Evolutionary conservation across 805 yeast species (phyloP).

Genomic region (Candida schatavii): DNA sequence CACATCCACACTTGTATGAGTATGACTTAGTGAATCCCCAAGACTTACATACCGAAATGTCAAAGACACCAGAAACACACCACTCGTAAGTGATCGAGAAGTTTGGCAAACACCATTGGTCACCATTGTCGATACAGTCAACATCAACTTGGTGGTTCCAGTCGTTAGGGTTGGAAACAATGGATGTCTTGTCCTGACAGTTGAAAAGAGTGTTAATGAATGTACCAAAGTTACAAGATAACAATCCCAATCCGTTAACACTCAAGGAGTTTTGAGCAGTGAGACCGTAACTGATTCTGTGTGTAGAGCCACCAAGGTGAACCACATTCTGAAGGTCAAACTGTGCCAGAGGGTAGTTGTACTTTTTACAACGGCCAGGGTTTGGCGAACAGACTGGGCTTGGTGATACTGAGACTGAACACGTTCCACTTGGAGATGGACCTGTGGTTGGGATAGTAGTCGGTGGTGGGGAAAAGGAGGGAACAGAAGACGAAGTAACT

Average conservation of each 20-base stretch:
- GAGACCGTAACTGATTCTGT: background rate
- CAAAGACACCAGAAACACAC: slow-evolving; percentile 1
- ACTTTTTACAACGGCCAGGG: background rate
- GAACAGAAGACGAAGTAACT: background rate
- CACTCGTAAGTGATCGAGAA: background rate
- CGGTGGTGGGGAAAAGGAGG: background rate
- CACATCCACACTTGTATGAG: slow-evolving; percentile 1
- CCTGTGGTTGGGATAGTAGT: background rate
- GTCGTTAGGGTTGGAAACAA: background rate
- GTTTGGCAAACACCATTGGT: slow-evolving; percentile 3
- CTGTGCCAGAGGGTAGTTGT: slow-evolving; percentile 1
- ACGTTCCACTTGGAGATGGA: background rate
- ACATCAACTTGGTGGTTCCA: slow-evolving; percentile 1
- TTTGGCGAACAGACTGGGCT: slow-evolving; percentile 1
- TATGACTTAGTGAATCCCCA: background rate
- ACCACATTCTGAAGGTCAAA: background rate
- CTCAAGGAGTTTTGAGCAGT: background rate
- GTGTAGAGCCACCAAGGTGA: background rate
- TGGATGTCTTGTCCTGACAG: background rate
- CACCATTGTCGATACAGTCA: slow-evolving; percentile 4
- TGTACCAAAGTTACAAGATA: background rate
- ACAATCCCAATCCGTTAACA: background rate
- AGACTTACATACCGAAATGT: background rate
- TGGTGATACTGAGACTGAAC: background rate
- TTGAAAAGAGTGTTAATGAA: background rate